These are phyloP conservation scores for Ophiostoma fasciatum DNA, from an alignment of 2,329 filamentous ascomycete genomes.

Conservation along the genomic window DNA sequence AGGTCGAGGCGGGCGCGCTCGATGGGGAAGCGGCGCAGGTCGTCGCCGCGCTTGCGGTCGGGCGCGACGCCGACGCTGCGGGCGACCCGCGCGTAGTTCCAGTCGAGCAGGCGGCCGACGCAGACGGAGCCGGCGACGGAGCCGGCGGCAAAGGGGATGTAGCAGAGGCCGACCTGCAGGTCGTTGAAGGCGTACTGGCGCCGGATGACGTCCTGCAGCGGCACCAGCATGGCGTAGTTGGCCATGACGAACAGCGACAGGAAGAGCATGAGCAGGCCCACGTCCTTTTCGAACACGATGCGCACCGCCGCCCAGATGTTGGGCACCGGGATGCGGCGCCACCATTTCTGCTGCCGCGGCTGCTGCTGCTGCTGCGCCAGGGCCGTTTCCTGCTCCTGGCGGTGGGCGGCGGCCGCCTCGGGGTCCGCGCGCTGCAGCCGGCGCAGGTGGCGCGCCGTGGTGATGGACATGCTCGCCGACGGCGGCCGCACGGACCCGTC, in stretches of 20 bases:
- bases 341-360: constrained; percentile 3
- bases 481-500: constrained; percentile 28
- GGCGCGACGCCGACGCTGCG: constrained; percentile 23
- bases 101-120: constrained; percentile 40
- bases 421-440: constrained; percentile 2
- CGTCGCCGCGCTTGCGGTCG: constrained; percentile 27
- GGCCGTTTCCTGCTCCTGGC: constrained; percentile 3
- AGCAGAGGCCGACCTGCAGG: constrained; percentile 27
- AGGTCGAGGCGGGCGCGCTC: constrained; percentile 22
- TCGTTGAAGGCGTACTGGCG: constrained; percentile 20
- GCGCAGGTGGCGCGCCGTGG: constrained; percentile 7
- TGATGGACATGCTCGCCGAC: constrained; percentile 12
- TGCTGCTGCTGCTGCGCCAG: constrained; percentile 6
- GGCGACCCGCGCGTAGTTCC: constrained; percentile 43
- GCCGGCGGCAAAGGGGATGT: constrained; percentile 23
- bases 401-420: constrained; percentile 7
- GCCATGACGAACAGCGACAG: constrained; percentile 22
- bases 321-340: constrained; percentile 14
- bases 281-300: constrained; percentile 22
- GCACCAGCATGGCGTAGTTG: constrained; percentile 19
- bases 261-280: constrained; percentile 20
- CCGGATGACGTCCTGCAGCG: constrained; percentile 20
- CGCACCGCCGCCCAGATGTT: constrained; percentile 19
- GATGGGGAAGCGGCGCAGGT: constrained; percentile 21
- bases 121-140: constrained; percentile 21